Conservation (phyloP, 1,284 basidiomycete genomes). For the Sanghuangporus sanghuang region DNA sequence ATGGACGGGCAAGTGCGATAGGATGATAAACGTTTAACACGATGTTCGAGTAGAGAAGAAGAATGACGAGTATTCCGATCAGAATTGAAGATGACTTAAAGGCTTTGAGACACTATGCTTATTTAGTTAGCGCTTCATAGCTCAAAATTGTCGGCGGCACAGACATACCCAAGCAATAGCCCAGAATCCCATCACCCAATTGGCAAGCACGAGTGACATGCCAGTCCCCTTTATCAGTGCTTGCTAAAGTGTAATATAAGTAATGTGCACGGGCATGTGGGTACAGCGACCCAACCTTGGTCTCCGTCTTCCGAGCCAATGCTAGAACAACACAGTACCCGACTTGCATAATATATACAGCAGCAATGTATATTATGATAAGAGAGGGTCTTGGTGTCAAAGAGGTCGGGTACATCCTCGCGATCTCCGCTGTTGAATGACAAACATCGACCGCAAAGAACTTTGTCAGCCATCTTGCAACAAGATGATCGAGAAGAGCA, state of each 20-base stretch:
- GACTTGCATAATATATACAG: conserved; percentile 59
- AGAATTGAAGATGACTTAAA: conserved; percentile 59
- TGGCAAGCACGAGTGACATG: conserved; percentile 70
- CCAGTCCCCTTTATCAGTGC: conserved; percentile 76
- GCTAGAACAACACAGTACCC: conserved; percentile 80
- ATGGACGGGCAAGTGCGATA: conserved; percentile 47
- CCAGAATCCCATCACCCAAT: conserved; percentile 82
- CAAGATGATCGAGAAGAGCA: background rate
- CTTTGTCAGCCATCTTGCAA: no score
- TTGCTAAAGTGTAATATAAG: conserved; percentile 32
- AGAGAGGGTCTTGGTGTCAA: conserved; percentile 65
- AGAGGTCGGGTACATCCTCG: conserved; percentile 57
- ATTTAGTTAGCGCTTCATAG: background rate
- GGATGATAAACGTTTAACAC: conserved; percentile 62
- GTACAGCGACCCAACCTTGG: conserved; percentile 50
- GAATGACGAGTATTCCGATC: conserved; percentile 51
- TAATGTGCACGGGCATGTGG: background rate
- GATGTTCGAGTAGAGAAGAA: conserved; percentile 64
- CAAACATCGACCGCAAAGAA: background rate
- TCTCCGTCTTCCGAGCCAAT: conserved; percentile 66
- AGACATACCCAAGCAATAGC: conserved; percentile 70
- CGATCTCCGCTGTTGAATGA: conserved; percentile 41
- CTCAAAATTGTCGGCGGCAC: background rate
- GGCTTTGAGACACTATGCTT: conserved; percentile 47
- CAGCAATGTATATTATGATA: conserved; percentile 61